Conservation (phyloP, 2,329 filamentous ascomycete species). For the Dothideomycetes sp. region DNA sequence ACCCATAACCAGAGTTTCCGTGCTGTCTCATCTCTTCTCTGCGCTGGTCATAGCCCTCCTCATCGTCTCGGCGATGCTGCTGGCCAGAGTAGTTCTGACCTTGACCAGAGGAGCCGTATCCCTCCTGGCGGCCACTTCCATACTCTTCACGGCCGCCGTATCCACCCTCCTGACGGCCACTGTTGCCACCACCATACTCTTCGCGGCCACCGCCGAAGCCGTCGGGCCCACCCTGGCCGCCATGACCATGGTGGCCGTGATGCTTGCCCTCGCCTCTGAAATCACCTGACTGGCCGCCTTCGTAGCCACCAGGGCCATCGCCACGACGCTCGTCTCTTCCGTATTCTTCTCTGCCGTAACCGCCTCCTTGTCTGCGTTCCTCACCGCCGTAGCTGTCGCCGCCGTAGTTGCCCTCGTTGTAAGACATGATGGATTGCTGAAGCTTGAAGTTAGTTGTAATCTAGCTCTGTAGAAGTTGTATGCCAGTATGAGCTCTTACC, state of each 20-base stretch:
- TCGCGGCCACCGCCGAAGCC: slow-evolving; percentile 5
- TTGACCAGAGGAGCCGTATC: slow-evolving; percentile 13
- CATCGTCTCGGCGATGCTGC: slow-evolving; percentile 8
- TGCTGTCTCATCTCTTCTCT: slow-evolving; percentile 10
- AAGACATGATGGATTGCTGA: slow-evolving; percentile 18
- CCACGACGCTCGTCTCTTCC: slow-evolving; percentile 8
- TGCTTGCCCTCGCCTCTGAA: slow-evolving; percentile 10
- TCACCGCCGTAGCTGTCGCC: slow-evolving; percentile 11
- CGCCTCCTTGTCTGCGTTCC: slow-evolving; percentile 8
- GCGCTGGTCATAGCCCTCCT: slow-evolving; percentile 9
- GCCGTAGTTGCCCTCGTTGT: slow-evolving; percentile 18
- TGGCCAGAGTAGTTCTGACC: slow-evolving; percentile 11
- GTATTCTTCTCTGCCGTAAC: slow-evolving; percentile 13
- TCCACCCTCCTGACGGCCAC: slow-evolving; percentile 11
- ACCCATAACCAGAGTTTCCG: slow-evolving; percentile 12
- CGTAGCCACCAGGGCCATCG: slow-evolving; percentile 8
- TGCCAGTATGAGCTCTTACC: too few species aligned
- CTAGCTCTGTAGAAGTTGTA: too few species aligned
- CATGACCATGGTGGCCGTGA: slow-evolving; percentile 11
- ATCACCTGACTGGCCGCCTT: slow-evolving; percentile 6
- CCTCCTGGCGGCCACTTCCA: slow-evolving; percentile 9
- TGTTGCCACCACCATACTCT: slow-evolving; percentile 12
- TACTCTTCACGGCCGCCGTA: slow-evolving; percentile 10
- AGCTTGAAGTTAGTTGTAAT: background rate
- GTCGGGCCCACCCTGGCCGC: slow-evolving; percentile 8